Base-by-base conservation (phyloP, 1,139 yeast species). In the Pichia sp. region DNA sequence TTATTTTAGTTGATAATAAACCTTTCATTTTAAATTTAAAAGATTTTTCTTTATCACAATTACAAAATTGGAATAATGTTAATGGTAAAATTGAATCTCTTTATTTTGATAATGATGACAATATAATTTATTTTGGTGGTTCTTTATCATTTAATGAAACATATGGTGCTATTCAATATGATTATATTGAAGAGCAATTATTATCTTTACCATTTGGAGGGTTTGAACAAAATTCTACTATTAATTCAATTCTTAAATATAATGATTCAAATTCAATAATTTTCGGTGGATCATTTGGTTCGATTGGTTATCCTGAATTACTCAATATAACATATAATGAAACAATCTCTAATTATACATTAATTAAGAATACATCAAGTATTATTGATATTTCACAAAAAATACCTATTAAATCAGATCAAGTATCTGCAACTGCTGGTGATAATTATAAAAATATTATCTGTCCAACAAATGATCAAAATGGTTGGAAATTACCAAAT, bases 101-200 rank as follows among this genome's bases (percentile, higher is more conserved):
- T 1, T 73, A 69, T 56, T 69, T 72, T 58, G 73, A 75, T 55
- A 56, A 67, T 3, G 76, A 73, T 48, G 63, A 66, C 30, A 67
- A 73, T 20, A 53, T 75, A 26, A 71, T 89, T 0, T 89, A 86
- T 58, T 73, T 87, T 43, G 98, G 97, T 10, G 98, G 98, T 27
- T 70, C 77, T 49, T 78, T 92, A 55, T 63, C 71, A 16, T 82
- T 64, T 57, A 51, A 67, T 31, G 64, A 70, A 35, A 71, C 84
- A 0, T 65, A 73, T 50, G 86, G 92, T 42, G 84, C 78, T 0
- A 82, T 87, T 10, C 65, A 80, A 9, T 90, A 87, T 70, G 73
- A 86, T 60, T 60, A 67, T n/a, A 55, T 72, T 0, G 57, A 74
- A 3, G 57, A 69, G 23, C 42, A 65, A 3, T 65, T 86, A 35